Evolutionary conservation across 2,329 filamentous ascomycete genomes (phyloP).

Genomic region (Ceratocystis alfenasii): DNA sequence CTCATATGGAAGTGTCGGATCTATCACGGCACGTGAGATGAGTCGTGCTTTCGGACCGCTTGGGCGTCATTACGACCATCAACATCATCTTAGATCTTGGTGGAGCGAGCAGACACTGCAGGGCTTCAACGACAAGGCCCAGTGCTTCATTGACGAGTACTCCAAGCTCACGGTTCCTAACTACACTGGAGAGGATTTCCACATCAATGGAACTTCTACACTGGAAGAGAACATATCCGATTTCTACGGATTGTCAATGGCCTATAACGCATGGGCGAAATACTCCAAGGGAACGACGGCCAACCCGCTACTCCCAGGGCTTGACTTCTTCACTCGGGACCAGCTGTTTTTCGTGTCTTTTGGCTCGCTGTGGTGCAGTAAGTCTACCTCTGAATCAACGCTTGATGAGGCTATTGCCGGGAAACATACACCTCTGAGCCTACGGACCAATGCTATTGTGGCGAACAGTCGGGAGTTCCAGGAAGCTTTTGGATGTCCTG

Average conservation of each 20-base stretch:
- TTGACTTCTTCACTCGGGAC: constrained; percentile 51
- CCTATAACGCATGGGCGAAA: constrained; percentile 54
- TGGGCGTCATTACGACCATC: constrained; percentile 53
- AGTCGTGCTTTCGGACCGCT: constrained; percentile 59
- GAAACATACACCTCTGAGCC: background rate
- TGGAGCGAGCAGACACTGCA: constrained; percentile 50
- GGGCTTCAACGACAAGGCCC: constrained; percentile 45
- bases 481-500: background rate
- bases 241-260: constrained; percentile 51
- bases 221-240: constrained; percentile 62
- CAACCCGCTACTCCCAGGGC: constrained; percentile 45
- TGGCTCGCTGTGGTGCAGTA: constrained; percentile 55
- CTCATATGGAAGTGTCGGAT: constrained; percentile 57
- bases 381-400: constrained; percentile 29
- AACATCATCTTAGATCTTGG: constrained; percentile 54
- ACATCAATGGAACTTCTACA: constrained; percentile 52
- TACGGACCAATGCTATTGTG: background rate
- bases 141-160: constrained; percentile 59
- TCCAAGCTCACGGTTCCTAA: constrained; percentile 34
- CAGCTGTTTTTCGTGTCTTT: constrained; percentile 60
- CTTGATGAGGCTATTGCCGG: background rate
- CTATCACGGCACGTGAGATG: constrained; percentile 56
- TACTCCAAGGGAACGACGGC: constrained; percentile 38
- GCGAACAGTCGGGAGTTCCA: background rate
- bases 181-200: constrained; percentile 23